Evolutionary conservation across 805 yeast genomes (phyloP), one percentile per base, ranked within the genome.

Genomic region (Ogataea glucozyma): DNA sequence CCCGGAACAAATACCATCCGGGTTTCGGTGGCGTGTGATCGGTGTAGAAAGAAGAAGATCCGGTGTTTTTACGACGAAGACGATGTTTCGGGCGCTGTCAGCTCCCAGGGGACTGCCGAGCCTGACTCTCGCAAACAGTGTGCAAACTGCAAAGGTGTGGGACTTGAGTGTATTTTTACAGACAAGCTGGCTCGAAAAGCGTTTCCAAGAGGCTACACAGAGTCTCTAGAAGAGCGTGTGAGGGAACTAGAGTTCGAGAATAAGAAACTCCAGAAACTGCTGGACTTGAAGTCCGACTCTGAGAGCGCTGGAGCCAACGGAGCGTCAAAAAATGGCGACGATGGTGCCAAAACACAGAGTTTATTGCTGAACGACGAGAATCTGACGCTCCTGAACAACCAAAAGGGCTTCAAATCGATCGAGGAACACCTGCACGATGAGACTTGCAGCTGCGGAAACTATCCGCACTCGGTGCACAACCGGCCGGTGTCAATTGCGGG

Each of bases 201-300:
- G 0, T 89, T 83, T 56, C 97, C 97, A 0, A 74, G 95, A 59
- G 97, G 97, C 0, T 89, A 89, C 56, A 89, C 97, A 0, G 97
- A 89, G 64, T 82, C 89, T 2, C 63, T 89, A 41, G 97, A 89
- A 60, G 95, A 88, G 57, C 70, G 96, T 38, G 82, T 89, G n/a
- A 71, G 96, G 38, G 93, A 85, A 57, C 70, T 90, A 17, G 96
- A 88, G 61, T 77, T 83, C 3, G 95, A 88, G 56, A 88, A 87
- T 60, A 78, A 79, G 49, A 75, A 85, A 55, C 64, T 89, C 20
- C 71, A 76, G 24, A 85, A 86, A 8, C 58, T 84, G 35, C 57
- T 86, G 30, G 84, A 80, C 46, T 61, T 81, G 43, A 75, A 83
- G 51, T 44, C 63, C 51, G 50, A 58, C 24, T 13, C 40, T 12